Evolutionary conservation across 352 stramenopile genomes (phyloP), one percentile per base, ranked within the genome.

Genomic region (Poterioochromonas sp.): DNA sequence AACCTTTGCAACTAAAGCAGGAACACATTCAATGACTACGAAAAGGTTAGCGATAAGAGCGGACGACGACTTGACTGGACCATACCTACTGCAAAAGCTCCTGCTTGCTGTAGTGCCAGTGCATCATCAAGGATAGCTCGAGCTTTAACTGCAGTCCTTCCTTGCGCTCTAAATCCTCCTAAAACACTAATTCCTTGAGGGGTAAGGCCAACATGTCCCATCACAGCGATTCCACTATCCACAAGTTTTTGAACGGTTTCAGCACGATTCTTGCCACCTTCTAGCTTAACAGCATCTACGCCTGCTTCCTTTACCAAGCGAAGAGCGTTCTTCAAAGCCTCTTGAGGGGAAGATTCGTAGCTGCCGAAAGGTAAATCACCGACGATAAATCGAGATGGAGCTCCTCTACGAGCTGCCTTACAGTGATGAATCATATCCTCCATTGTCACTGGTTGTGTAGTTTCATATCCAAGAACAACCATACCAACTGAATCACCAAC

Each of bases 371-470:
- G 96, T 91, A 99, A 97, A 83, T 99, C 96, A 8, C 91, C 94
- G 0, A 99, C 86, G 34, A 99, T 86, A 68, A 99, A 84, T 41
- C 94, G 93, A 47, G 65, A 73, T 12, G 68, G 41, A 0, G 88
- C 81, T 43, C 88, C 89, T 84, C 93, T 62, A 37, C 74, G 47
- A 29, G 58, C 49, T 29, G 80, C 71, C 76, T 85, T 85, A 74
- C 93, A 98, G 86, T 99, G 95, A 84, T 98, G 90, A 60, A 99
- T 92, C 86, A 99, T 99, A 77, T 98, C 90, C 62, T 98, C 94
- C 51, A 99, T 82, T 44, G 93, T 97, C 39, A 99, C 93, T 34
- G 94, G 93, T 73, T 89, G 83, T 34, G 87, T 92, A 2, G 85
- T 92, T n/a, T 90, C 88, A 81, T 92, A 97, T 35, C 89, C 94